Conservation (phyloP, 2,329 filamentous ascomycete genomes). For the Aspergillus spinulosporus region DNA sequence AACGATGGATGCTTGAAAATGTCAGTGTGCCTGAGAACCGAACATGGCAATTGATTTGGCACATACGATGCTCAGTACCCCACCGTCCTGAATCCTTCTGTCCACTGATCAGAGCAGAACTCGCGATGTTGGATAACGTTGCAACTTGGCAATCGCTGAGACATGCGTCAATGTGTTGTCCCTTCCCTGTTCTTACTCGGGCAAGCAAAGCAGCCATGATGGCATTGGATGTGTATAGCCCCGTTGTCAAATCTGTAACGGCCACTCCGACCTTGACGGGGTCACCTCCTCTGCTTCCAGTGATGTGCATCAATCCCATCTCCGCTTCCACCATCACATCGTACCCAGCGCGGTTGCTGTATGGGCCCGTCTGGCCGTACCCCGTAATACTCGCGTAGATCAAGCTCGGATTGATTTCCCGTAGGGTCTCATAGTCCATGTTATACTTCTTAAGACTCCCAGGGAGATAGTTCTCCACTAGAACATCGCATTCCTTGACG, state of each 20-base stretch:
- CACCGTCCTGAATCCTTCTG: slow-evolving; percentile 84
- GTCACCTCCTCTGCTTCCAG: slow-evolving; percentile 79
- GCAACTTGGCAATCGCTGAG: slow-evolving; percentile 94
- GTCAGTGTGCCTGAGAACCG: slow-evolving; percentile 13
- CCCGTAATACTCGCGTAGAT: slow-evolving; percentile 97
- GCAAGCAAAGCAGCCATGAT: slow-evolving; percentile 91
- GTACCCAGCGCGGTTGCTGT: slow-evolving; percentile 83
- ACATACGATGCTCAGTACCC: slow-evolving; percentile 89
- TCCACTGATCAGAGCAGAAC: slow-evolving; percentile 84
- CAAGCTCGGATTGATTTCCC: slow-evolving; percentile 76
- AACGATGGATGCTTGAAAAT: slow-evolving; percentile 79
- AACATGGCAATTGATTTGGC: not conserved
- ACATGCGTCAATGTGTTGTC: slow-evolving; percentile 89
- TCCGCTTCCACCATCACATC: slow-evolving; percentile 99
- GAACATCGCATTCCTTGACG: slow-evolving; percentile 79
- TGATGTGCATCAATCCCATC: slow-evolving; percentile 98
- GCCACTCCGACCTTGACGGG: slow-evolving; percentile 97
- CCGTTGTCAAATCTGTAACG: slow-evolving; percentile 93
- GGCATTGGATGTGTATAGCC: slow-evolving; percentile 89
- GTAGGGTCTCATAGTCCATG: slow-evolving; percentile 82
- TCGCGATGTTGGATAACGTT: slow-evolving; percentile 92
- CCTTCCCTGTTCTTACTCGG: slow-evolving; percentile 70
- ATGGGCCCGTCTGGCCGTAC: slow-evolving; percentile 93
- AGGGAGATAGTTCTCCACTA: slow-evolving; percentile 96
- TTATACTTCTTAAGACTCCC: slow-evolving; percentile 85